Evolutionary conservation across 2,329 filamentous ascomycete species (phyloP).

Genomic region (Monosporascus sp.): DNA sequence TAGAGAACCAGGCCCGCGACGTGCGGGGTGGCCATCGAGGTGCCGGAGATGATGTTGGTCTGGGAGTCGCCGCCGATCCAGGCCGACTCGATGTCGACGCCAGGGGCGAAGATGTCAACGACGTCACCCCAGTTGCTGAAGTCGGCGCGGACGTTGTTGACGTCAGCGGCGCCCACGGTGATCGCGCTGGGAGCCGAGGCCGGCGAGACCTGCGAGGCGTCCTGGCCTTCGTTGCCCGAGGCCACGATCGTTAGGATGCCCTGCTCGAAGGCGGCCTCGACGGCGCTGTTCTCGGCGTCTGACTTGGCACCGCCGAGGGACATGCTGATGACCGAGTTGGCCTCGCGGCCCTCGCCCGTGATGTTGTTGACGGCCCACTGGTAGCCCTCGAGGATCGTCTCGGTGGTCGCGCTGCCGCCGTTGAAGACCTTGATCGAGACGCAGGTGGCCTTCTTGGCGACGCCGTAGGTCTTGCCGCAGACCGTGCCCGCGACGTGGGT

Average conservation of each 20-base stretch:
- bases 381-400: constrained; percentile 13
- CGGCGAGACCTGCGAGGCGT: constrained; percentile 35
- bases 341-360: constrained; percentile 8
- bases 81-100: constrained; percentile 33
- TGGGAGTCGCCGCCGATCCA: constrained; percentile 33
- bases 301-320: constrained; percentile 30
- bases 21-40: constrained; percentile 48
- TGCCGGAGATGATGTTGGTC: constrained; percentile 36
- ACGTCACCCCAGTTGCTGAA: constrained; percentile 43
- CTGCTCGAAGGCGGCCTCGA: constrained; percentile 34
- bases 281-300: constrained; percentile 39
- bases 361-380: constrained; percentile 22
- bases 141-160: constrained; percentile 26
- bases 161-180: constrained; percentile 44
- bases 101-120: constrained; percentile 36
- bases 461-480: constrained; percentile 23
- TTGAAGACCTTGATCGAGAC: constrained; percentile 26
- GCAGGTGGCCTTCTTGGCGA: constrained; percentile 23
- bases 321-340: constrained; percentile 33
- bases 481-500: constrained; percentile 27
- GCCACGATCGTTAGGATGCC: constrained; percentile 47
- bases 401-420: constrained; percentile 3
- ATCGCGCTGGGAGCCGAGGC: constrained; percentile 39
- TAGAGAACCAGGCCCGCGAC: constrained; percentile 48
- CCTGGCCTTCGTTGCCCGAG: constrained; percentile 42